Base-by-base conservation (phyloP, 176 grass and related monocot species). In the Tuctoria greenei region DNA sequence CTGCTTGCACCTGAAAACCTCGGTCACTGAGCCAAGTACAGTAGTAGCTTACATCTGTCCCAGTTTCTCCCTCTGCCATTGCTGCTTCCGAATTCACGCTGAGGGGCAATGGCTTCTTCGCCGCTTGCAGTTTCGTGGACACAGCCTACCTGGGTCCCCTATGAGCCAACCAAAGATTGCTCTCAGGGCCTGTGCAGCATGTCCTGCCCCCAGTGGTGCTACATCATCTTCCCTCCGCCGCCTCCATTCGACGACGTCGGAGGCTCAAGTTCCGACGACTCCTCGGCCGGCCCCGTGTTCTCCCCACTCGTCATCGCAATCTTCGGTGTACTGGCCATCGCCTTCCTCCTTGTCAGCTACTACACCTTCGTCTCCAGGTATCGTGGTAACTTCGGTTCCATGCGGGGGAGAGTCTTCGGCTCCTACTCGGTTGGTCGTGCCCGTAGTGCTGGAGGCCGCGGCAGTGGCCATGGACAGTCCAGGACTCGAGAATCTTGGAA, bases 151-250 rank as follows among this genome's bases (percentile, higher is more conserved):
- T 92, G 92, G 95, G 92, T 92, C 16, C 95, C 95, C 44, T 95
- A 92, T 46, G 89, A 90, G 76, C 85, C 92, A 26, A 88, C 79
- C 14, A 88, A 68, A 72, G 91, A 99, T 76, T 95, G 95, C 83
- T 95, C 95, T 4, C 83, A 92, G 78, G 92, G 95, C 8, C 80
- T 99, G 28, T 99, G 95, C 45, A 99, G 85, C 89, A 81, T 90
- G 52, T 99, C 95, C 77, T 95, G 92, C 70, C 92, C 91, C 16
- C 95, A 95, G 81, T 99, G 95, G 95, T 99, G 95, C 73, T 95
- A 90, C 87, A 54, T 95, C 64, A 80, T 99, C 78, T 91, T 97
- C 83, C 88, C 93, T 40, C 93, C 93, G 1, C 93, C 93, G 47
- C 93, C 93, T 16, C 71, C 88, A 18, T 81, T 88, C 46, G 87